phyloP scores from a whole-genome alignment of 345 rosid species.

The Eucalyptus pumila region DNA sequence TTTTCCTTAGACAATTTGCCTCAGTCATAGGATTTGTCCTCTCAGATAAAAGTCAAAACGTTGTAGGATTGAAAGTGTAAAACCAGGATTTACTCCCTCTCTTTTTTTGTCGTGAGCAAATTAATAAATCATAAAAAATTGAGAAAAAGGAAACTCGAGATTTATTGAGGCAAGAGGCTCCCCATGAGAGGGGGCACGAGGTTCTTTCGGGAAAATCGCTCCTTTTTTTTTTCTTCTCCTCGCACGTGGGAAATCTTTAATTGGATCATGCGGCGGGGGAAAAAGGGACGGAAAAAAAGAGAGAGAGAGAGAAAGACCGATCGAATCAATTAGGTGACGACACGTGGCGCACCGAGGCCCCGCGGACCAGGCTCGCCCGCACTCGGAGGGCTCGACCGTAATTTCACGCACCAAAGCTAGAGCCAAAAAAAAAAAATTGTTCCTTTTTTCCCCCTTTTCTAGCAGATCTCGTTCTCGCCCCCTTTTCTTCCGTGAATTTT shows the following conservation, averaged over 20 bases:
- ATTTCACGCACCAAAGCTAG: neutral
- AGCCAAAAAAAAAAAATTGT: neutral
- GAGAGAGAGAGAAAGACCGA: neutral
- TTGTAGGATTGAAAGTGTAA: neutral
- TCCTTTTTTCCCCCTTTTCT: neutral
- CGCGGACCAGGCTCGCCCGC: neutral
- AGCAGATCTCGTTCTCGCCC: neutral
- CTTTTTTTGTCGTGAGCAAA: neutral
- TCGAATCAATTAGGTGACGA: neutral
- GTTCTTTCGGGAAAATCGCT: neutral
- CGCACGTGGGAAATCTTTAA: neutral
- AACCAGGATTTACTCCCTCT: neutral
- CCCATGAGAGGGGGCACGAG: neutral
- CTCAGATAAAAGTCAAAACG: neutral
- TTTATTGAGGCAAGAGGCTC: neutral
- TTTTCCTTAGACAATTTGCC: neutral
- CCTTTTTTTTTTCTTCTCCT: neutral
- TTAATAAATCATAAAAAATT: neutral
- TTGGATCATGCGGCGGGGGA: neutral
- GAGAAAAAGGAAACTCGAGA: neutral
- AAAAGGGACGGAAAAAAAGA: neutral
- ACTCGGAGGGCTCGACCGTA: neutral
- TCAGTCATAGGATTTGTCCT: neutral
- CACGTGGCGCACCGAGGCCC: neutral
- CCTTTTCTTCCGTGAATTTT: neutral